Evolutionary conservation across 768 basidiomycete genomes (phyloP).

Genomic region (Paxillus rubicundulus): DNA sequence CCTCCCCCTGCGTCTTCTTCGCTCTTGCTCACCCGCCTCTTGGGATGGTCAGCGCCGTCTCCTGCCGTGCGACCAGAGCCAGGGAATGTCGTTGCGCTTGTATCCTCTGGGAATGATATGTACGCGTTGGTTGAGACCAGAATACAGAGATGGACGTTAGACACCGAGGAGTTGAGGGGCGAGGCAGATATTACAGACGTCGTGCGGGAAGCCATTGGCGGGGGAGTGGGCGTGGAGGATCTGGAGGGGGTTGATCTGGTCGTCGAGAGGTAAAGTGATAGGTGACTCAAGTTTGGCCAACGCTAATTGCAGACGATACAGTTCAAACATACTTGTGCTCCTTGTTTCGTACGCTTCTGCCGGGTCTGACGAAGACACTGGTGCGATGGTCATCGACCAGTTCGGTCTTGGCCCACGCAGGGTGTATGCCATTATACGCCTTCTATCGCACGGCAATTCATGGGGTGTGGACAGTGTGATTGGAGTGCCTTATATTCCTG

Average conservation of each 20-base stretch:
- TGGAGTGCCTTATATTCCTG: slow-evolving; percentile 74
- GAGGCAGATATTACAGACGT: slow-evolving; percentile 56
- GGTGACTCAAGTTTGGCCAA: background rate
- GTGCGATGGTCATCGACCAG: slow-evolving; percentile 33
- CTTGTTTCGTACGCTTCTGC: slow-evolving; percentile 66
- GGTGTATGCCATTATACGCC: slow-evolving; percentile 59
- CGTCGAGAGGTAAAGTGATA: slow-evolving; percentile 48
- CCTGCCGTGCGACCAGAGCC: slow-evolving; percentile 41
- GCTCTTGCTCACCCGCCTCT: slow-evolving; percentile 42
- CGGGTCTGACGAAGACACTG: slow-evolving; percentile 40
- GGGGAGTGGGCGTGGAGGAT: slow-evolving; percentile 52
- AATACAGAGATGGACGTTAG: slow-evolving; percentile 61
- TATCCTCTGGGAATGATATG: slow-evolving; percentile 51
- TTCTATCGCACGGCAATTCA: slow-evolving; percentile 32
- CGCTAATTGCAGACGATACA: slow-evolving; percentile 19
- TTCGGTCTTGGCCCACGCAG: slow-evolving; percentile 50
- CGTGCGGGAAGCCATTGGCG: slow-evolving; percentile 47
- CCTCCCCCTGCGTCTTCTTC: slow-evolving; percentile 43
- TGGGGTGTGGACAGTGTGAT: slow-evolving; percentile 39
- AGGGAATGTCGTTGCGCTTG: slow-evolving; percentile 66
- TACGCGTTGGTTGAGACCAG: slow-evolving; percentile 69
- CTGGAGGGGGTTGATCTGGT: slow-evolving; percentile 73
- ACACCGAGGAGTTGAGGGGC: slow-evolving; percentile 54
- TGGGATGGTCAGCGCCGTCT: slow-evolving; percentile 41
- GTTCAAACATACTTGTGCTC: slow-evolving; percentile 55